A percentile compares a stretch with the other conserved stretches of the same genome.
Conservation (phyloP, 345 rosid species). For the Turnera subulata region DNA sequence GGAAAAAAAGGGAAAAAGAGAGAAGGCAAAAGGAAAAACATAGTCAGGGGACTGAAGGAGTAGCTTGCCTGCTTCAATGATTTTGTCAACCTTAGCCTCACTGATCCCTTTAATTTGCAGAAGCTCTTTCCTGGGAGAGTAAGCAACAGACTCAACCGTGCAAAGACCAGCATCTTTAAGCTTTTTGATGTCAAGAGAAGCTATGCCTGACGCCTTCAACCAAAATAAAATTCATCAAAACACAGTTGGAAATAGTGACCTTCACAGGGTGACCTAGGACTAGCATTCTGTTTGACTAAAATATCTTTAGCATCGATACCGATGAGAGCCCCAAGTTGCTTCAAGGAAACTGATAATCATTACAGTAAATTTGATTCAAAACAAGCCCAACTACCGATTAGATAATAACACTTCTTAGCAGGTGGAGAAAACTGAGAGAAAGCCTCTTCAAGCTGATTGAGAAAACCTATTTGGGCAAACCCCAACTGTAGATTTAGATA, state of each 20-base stretch:
- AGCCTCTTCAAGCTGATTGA: neutral
- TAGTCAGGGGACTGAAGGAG: neutral
- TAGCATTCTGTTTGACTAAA: too few species aligned
- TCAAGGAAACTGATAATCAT: too few species aligned
- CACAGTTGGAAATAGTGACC: slow-evolving; percentile 5
- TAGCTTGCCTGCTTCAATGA: slow-evolving; percentile 79
- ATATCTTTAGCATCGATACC: neutral
- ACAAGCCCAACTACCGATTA: neutral
- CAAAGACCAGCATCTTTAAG: slow-evolving; percentile 92
- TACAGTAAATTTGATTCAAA: neutral
- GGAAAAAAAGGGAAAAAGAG: neutral
- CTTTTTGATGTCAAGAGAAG: slow-evolving; percentile 83
- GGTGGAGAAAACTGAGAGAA: neutral
- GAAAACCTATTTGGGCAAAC: neutral
- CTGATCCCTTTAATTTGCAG: slow-evolving; percentile 95
- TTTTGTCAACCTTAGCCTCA: slow-evolving; percentile 94
- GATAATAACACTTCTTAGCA: neutral
- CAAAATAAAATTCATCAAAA: slow-evolving; percentile 14
- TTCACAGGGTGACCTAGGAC: neutral
- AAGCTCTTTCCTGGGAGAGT: slow-evolving; percentile 92
- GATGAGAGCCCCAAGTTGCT: too few species aligned
- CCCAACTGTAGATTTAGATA: neutral
- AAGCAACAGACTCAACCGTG: slow-evolving; percentile 88
- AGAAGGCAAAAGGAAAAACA: neutral
- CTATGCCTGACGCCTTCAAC: slow-evolving; percentile 75